Evolutionary conservation across 345 rosid species (phyloP).

Genomic region (Salix exigua): DNA sequence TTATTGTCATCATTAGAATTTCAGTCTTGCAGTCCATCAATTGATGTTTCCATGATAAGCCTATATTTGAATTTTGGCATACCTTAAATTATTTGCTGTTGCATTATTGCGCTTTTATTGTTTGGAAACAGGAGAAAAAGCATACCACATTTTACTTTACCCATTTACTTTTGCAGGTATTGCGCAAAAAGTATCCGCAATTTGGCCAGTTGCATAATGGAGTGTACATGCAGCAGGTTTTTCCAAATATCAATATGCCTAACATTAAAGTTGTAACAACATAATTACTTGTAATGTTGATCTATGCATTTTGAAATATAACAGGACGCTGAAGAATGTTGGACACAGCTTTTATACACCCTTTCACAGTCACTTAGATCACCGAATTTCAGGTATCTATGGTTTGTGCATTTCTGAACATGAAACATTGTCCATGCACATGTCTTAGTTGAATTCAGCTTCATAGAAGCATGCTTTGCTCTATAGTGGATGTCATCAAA

Average conservation of each 20-base stretch:
- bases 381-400: slow-evolving; percentile 47
- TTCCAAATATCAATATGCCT: neutral
- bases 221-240: slow-evolving; percentile 92
- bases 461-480: neutral
- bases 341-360: slow-evolving; percentile 90
- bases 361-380: slow-evolving; percentile 85
- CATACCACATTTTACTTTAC: neutral
- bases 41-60: neutral
- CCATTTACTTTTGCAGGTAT: slow-evolving; percentile 45
- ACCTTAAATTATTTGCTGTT: neutral
- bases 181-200: slow-evolving; percentile 92
- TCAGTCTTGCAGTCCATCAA: neutral
- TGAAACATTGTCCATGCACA: neutral
- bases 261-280: neutral
- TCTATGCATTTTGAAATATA: slow-evolving; percentile 10
- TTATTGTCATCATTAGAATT: neutral
- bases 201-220: slow-evolving; percentile 93
- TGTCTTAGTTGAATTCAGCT: neutral
- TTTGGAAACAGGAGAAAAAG: neutral
- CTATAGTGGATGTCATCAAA: neutral
- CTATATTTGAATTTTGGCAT: neutral
- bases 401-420: slow-evolving; percentile 11
- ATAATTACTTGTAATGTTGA: slow-evolving; percentile 5
- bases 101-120: slow-evolving; percentile 1
- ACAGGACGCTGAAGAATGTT: slow-evolving; percentile 99